Percentiles rank a stretch among this genome's conserved stretches.
Conservation (phyloP, 1,284 basidiomycete species). For the Pholiota adiposa region DNA sequence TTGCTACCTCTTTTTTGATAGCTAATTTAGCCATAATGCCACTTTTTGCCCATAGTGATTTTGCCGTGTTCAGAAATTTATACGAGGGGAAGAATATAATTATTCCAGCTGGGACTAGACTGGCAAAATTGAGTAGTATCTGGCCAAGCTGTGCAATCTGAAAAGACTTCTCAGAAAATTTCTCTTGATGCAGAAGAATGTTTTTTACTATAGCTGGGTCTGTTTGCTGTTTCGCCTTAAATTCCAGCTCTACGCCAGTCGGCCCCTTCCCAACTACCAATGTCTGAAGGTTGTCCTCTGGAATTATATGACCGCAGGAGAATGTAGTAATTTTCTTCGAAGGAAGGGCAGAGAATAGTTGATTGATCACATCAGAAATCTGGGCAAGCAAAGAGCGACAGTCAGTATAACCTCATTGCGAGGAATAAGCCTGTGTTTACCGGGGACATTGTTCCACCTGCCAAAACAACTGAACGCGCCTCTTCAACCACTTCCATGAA, state of each 20-base stretch:
- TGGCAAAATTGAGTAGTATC: conserved; percentile 78
- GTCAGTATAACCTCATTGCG: neutral
- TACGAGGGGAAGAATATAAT: conserved; percentile 97
- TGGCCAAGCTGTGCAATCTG: conserved; percentile 88
- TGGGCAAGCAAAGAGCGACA: conserved; percentile 32
- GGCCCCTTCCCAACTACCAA: conserved; percentile 84
- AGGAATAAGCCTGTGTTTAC: conserved; percentile 43
- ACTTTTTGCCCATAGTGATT: conserved; percentile 67
- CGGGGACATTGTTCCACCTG: conserved; percentile 98
- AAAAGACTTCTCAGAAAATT: neutral
- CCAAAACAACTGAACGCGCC: conserved; percentile 85
- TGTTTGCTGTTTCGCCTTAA: conserved; percentile 82
- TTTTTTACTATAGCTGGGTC: conserved; percentile 66
- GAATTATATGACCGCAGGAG: conserved; percentile 94
- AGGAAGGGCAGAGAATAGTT: conserved; percentile 79
- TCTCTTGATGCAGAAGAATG: neutral
- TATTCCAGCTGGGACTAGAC: conserved; percentile 84
- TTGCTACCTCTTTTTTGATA: conserved; percentile 69
- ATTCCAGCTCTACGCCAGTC: conserved; percentile 75
- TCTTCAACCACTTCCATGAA: conserved; percentile 84
- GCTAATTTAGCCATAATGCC: conserved; percentile 67
- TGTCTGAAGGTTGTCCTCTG: conserved; percentile 78
- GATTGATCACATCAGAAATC: conserved; percentile 88
- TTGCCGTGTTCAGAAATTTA: conserved; percentile 75
- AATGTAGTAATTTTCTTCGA: conserved; percentile 73